These are phyloP conservation scores for Stylonectria norvegica DNA, from an alignment of 2,329 filamentous ascomycete species.

Conservation along the genomic window DNA sequence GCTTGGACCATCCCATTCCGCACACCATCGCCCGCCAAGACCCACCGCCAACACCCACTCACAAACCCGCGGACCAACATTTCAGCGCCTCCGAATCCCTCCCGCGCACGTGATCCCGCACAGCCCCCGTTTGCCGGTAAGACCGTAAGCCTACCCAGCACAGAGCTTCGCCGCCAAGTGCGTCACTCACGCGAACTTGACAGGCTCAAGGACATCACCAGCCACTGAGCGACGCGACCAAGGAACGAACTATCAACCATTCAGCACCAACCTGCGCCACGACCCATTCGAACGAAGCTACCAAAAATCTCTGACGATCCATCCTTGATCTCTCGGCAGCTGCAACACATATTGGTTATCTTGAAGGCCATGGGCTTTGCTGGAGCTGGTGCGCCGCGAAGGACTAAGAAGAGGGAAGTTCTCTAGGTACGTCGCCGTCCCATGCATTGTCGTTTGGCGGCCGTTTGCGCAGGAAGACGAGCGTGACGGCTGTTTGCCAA, in stretches of 20 bases:
- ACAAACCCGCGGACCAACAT: slow-evolving; percentile 15
- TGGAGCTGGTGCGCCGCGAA: slow-evolving; percentile 25
- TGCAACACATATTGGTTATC: too few relatives aligned
- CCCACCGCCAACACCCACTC: slow-evolving; percentile 16
- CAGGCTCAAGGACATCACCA: slow-evolving; percentile 13
- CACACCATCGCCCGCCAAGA: slow-evolving; percentile 13
- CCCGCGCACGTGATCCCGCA: slow-evolving; percentile 15
- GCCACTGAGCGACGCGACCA: slow-evolving; percentile 6
- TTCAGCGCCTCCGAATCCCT: slow-evolving; percentile 7
- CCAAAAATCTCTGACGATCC: too few relatives aligned
- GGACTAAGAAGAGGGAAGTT: slow-evolving; percentile 31
- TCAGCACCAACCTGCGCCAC: neutral
- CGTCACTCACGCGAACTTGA: slow-evolving; percentile 24
- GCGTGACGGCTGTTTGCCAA: too few relatives aligned
- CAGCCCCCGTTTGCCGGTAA: slow-evolving; percentile 17
- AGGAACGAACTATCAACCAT: neutral
- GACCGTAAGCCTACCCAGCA: slow-evolving; percentile 18
- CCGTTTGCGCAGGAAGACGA: too few relatives aligned
- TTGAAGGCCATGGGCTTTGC: slow-evolving; percentile 39
- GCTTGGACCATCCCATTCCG: neutral
- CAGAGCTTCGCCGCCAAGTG: slow-evolving; percentile 20
- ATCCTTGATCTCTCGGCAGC: too few relatives aligned
- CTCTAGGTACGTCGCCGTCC: slow-evolving; percentile 29
- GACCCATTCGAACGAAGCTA: too few relatives aligned
- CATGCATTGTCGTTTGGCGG: too few relatives aligned